Evolutionary conservation across 148 eudicot genomes (phyloP).

Genomic region (Vaccinium macrocarpon): DNA sequence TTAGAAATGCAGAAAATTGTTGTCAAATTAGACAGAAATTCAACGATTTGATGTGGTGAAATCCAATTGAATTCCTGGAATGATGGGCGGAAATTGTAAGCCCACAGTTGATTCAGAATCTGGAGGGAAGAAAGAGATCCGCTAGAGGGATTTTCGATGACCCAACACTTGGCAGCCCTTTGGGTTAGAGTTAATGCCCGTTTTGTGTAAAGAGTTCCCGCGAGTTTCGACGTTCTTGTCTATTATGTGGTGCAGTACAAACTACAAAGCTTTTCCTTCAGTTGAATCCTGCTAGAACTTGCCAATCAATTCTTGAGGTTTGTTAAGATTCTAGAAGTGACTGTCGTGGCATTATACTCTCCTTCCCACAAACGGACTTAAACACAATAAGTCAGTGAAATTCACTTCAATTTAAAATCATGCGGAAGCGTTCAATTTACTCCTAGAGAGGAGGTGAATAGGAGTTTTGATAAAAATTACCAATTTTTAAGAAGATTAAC

Average conservation of each 20-base stretch:
- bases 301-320: neutral
- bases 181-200: constrained; percentile 2
- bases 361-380: too few species aligned
- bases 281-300: neutral
- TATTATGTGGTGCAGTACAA: neutral
- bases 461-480: too few species aligned
- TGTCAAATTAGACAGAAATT: neutral
- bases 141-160: neutral
- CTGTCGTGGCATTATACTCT: too few species aligned
- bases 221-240: constrained; percentile 2
- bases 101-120: neutral
- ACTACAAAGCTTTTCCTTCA: neutral
- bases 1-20: neutral
- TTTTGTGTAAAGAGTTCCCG: neutral
- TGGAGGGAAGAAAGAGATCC: neutral
- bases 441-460: too few species aligned
- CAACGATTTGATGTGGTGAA: neutral
- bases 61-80: neutral
- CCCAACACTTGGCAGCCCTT: constrained; percentile 14
- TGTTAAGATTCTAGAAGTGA: neutral
- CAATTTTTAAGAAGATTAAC: too few species aligned
- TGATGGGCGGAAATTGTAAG: neutral
- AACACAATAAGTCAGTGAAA: too few species aligned
- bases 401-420: too few species aligned
- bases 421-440: too few species aligned